A percentile compares a stretch with the other conserved stretches of the same genome.
phyloP scores from a whole-genome alignment of 495 filamentous ascomycete species.

The Hypoxylon perforatum region DNA sequence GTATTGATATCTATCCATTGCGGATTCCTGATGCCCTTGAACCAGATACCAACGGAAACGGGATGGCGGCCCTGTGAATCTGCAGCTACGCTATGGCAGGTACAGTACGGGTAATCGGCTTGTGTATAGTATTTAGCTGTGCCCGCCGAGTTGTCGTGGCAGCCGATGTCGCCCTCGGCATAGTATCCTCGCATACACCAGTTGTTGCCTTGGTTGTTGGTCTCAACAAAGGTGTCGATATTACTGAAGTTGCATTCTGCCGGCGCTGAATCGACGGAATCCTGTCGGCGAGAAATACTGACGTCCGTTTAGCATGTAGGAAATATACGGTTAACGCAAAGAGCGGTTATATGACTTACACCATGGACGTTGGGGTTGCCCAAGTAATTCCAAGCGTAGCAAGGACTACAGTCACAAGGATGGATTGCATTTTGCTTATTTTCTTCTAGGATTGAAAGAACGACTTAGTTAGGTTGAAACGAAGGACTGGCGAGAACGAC shows the following conservation, averaged over 20 bases:
- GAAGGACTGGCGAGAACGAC: too few relatives aligned
- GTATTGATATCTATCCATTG: conserved; percentile 2
- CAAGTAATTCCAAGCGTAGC: not conserved
- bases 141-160: not conserved
- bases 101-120: not conserved
- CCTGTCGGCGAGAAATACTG: not conserved
- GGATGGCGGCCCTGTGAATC: not conserved
- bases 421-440: not conserved
- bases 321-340: too few relatives aligned
- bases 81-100: not conserved
- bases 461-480: not conserved
- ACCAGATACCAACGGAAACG: not conserved
- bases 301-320: too few relatives aligned
- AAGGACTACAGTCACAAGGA: not conserved
- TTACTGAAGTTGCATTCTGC: not conserved
- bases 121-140: not conserved
- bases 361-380: not conserved
- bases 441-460: not conserved
- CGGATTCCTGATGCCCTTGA: not conserved
- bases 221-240: not conserved
- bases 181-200: not conserved
- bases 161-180: not conserved
- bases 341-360: not conserved
- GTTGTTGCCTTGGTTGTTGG: not conserved
- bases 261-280: not conserved